Percentiles rank a stretch among this genome's conserved stretches.
These are phyloP conservation scores for button mushroom (Agaricus bisporus) DNA, from an alignment of 768 basidiomycete genomes.

Conservation along the genomic window DNA sequence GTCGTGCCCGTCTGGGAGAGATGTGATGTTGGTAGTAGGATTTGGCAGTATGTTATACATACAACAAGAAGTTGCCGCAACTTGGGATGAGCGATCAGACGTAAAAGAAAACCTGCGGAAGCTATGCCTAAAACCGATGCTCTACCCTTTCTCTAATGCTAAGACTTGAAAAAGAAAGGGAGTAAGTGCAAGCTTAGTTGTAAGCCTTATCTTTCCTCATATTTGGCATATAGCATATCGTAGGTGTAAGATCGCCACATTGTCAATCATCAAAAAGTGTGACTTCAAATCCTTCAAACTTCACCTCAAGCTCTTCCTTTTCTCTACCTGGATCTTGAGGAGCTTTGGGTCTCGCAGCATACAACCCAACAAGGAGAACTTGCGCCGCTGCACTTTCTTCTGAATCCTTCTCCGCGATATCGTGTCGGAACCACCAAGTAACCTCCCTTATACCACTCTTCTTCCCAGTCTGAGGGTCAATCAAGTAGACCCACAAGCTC, in stretches of 20 bases:
- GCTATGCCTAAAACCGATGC: no score
- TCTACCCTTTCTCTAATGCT: no score
- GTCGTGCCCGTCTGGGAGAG: no score
- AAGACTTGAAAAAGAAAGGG: no score
- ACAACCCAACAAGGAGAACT: constrained; percentile 21
- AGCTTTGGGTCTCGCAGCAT: constrained; percentile 22
- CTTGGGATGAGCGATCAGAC: no score
- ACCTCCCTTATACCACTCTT: constrained; percentile 25
- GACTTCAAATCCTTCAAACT: constrained; percentile 23
- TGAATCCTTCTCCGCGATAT: constrained; percentile 14
- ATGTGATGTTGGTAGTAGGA: no score
- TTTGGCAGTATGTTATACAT: no score
- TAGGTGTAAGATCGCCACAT: not conserved
- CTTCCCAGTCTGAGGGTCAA: constrained; percentile 25
- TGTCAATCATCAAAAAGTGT: constrained; percentile 24
- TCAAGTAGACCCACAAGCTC: constrained; percentile 24
- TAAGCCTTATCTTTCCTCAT: no score
- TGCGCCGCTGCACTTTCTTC: constrained; percentile 8
- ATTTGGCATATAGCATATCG: no score
- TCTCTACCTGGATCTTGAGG: constrained; percentile 21
- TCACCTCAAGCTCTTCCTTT: constrained; percentile 20
- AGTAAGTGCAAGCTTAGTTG: no score
- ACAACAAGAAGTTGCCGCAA: no score
- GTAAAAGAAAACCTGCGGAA: no score
- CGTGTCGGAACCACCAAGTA: constrained; percentile 28